Evolutionary conservation across 352 stramenopile genomes (phyloP).

Genomic region (Pythium sp.): DNA sequence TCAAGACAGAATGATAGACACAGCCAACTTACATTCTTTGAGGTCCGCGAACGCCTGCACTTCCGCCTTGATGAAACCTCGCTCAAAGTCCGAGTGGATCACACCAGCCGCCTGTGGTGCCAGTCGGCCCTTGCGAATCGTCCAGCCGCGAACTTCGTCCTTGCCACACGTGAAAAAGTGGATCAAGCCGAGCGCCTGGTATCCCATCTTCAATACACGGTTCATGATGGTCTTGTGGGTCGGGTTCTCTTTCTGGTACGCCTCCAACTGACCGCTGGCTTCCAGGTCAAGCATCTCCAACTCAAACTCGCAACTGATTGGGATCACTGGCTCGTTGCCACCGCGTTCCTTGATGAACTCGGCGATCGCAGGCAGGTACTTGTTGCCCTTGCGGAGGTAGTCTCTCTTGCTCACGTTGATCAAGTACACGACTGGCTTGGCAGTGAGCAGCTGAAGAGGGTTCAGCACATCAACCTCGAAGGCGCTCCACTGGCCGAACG

Average conservation of each 20-base stretch:
- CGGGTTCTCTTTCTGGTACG: constrained; percentile 82
- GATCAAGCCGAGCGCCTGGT: constrained; percentile 97
- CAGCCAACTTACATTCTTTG: constrained; percentile 72
- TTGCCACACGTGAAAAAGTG: constrained; percentile 99
- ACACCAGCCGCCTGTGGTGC: constrained; percentile 97
- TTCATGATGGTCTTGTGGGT: constrained; percentile 92
- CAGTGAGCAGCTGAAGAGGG: constrained; percentile 89
- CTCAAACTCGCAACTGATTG: constrained; percentile 99
- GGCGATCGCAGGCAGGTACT: constrained; percentile 96
- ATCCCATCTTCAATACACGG: constrained; percentile 97
- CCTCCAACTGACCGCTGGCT: constrained; percentile 43
- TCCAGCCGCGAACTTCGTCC: constrained; percentile 97
- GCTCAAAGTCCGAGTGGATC: constrained; percentile 99
- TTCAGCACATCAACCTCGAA: constrained; percentile 91
- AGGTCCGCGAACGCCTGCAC: constrained; percentile 84
- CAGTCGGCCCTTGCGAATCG: constrained; percentile 95
- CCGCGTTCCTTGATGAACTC: constrained; percentile 96
- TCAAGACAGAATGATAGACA: background rate
- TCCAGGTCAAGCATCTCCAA: constrained; percentile 90
- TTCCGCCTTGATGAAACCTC: constrained; percentile 98
- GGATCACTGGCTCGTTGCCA: constrained; percentile 95
- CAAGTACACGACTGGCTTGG: constrained; percentile 97
- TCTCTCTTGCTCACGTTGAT: constrained; percentile 99
- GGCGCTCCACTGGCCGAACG: constrained; percentile 88
- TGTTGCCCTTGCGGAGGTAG: constrained; percentile 98